Conservation (phyloP, 2,329 filamentous ascomycete species). For the Pseudogymnoascus destructans region DNA sequence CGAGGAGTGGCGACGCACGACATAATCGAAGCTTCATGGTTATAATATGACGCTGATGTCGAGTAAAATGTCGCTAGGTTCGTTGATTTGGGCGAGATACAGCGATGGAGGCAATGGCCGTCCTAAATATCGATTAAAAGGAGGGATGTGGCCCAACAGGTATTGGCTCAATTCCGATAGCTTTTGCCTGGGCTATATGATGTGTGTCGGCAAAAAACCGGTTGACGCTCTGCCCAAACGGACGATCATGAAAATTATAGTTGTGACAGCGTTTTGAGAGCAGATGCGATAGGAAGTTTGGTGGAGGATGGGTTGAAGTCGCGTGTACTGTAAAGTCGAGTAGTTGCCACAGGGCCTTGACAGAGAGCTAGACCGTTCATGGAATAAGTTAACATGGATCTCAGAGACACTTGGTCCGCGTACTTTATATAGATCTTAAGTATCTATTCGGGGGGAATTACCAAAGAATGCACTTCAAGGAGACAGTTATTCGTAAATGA, state of each 20-base stretch:
- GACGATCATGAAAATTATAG: slow-evolving; percentile 1
- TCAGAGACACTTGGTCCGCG: neutral
- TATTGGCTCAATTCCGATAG: neutral
- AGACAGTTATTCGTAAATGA: neutral
- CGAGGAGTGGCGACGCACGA: slow-evolving; percentile 40
- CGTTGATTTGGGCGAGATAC: neutral
- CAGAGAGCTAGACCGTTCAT: slow-evolving; percentile 2
- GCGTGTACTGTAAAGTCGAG: neutral
- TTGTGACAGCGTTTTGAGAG: neutral
- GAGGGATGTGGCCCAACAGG: neutral
- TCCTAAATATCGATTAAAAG: slow-evolving; percentile 3
- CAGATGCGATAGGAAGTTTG: neutral
- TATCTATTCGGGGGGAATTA: neutral
- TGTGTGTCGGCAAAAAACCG: slow-evolving; percentile 4
- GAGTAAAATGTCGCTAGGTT: neutral
- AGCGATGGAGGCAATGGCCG: neutral
- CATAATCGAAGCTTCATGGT: slow-evolving; percentile 46
- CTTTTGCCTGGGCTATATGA: neutral
- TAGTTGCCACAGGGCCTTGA: neutral
- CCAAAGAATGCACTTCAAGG: neutral
- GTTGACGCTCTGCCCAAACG: neutral
- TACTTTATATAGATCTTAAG: neutral
- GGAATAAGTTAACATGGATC: slow-evolving; percentile 1
- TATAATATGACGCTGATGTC: slow-evolving; percentile 13
- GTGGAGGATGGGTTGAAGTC: neutral